phyloP scores from a whole-genome alignment of 139 green algal genomes.

The Chlamydomonas sphaeroides region DNA sequence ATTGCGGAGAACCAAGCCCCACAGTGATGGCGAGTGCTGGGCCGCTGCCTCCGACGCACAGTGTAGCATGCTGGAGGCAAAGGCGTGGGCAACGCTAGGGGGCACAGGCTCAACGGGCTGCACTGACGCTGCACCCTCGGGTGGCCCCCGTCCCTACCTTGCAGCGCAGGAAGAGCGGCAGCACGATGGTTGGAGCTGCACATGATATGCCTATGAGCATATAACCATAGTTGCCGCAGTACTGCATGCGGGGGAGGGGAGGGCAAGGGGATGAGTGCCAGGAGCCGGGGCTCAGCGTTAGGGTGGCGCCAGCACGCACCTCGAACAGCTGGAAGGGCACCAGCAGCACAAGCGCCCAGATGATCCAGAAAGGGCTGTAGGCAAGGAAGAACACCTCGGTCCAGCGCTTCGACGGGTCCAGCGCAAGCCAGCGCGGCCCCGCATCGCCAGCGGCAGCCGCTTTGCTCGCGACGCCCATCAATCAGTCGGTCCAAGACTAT shows the following conservation, averaged over 20 bases:
- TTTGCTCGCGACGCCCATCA: no score
- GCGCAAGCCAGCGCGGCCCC: conserved; percentile 72
- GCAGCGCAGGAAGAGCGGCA: conserved; percentile 79
- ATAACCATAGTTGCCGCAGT: conserved; percentile 81
- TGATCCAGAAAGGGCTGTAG: conserved; percentile 95
- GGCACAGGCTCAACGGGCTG: no score
- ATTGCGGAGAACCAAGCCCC: no score
- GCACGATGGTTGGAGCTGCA: conserved; percentile 77
- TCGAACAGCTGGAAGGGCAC: conserved; percentile 94
- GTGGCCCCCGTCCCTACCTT: conserved; percentile 42
- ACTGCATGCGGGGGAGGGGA: conserved; percentile 40
- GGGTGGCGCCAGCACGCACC: conserved; percentile 62
- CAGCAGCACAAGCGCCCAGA: conserved; percentile 87
- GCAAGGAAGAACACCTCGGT: conserved; percentile 90
- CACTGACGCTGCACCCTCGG: not conserved
- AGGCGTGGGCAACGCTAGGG: no score
- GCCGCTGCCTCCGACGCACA: no score
- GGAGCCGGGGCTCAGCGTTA: no score
- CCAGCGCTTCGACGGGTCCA: conserved; percentile 90
- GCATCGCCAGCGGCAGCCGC: no score
- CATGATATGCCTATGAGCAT: conserved; percentile 81
- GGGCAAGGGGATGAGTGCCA: no score
- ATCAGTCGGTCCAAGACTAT: no score
- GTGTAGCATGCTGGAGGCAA: no score
- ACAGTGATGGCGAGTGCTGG: no score